Percentiles rank a stretch among this genome's conserved stretches.
These are phyloP conservation scores for Solanum pinnatisectum DNA, from an alignment of 257 asterid genomes.

Conservation along the genomic window DNA sequence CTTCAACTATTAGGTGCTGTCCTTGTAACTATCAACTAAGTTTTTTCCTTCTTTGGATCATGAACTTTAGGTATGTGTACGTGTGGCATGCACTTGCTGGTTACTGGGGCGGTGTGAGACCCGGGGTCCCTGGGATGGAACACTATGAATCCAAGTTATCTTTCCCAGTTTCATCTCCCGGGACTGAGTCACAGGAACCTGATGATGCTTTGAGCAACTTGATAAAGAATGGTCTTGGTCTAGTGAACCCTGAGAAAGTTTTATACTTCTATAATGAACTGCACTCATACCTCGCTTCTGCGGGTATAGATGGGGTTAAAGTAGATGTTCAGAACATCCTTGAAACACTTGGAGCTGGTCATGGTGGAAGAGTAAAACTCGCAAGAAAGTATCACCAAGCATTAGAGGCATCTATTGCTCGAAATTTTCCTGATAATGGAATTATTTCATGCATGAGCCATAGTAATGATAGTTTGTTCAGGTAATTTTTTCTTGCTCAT, in stretches of 20 bases:
- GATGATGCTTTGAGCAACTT: slow-evolving; percentile 55
- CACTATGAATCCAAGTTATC: slow-evolving; percentile 65
- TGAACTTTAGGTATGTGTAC: slow-evolving; percentile 44
- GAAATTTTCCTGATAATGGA: slow-evolving; percentile 78
- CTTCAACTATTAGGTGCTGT: not conserved
- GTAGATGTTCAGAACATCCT: slow-evolving; percentile 66
- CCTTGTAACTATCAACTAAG: not conserved
- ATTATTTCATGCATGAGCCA: slow-evolving; percentile 95
- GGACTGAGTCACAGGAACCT: slow-evolving; percentile 54
- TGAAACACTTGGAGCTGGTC: slow-evolving; percentile 87
- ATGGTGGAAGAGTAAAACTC: slow-evolving; percentile 81
- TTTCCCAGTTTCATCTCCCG: slow-evolving; percentile 70
- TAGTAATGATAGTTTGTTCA: slow-evolving; percentile 79
- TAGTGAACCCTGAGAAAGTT: slow-evolving; percentile 81
- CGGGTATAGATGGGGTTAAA: slow-evolving; percentile 67
- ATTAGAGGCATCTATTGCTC: slow-evolving; percentile 65
- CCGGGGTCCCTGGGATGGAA: slow-evolving; percentile 49
- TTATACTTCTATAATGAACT: slow-evolving; percentile 58
- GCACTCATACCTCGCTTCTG: slow-evolving; percentile 73
- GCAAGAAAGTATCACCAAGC: slow-evolving; percentile 82
- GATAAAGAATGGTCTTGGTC: slow-evolving; percentile 68
- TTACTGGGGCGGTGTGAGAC: slow-evolving; percentile 85
- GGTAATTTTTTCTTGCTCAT: slow-evolving; percentile 23
- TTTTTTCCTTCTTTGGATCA: not conserved
- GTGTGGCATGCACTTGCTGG: slow-evolving; percentile 90